Conservation (phyloP, 768 basidiomycete genomes). For the Leccinum fibrillosum region DNA sequence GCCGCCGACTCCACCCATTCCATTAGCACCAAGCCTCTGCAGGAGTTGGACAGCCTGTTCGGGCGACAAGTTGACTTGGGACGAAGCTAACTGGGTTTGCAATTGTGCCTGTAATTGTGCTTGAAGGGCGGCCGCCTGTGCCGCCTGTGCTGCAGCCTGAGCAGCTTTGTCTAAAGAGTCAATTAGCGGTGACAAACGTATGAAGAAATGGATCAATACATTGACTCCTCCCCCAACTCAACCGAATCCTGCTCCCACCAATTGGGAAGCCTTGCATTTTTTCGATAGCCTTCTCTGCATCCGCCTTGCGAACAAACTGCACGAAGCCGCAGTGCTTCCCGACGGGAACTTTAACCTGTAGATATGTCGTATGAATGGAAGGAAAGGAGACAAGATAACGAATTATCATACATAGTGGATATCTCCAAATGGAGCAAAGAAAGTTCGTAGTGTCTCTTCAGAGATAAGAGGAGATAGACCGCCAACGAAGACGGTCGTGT, state of each 20-base stretch:
- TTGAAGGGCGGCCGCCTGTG: constrained; percentile 72
- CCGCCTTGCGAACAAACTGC: constrained; percentile 88
- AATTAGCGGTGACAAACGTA: constrained; percentile 3
- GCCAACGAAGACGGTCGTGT: constrained; percentile 94
- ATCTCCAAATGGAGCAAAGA: constrained; percentile 90
- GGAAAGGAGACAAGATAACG: not conserved
- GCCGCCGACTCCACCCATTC: constrained; percentile 29
- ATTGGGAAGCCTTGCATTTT: constrained; percentile 97
- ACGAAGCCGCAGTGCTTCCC: constrained; percentile 97
- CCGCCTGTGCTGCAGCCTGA: constrained; percentile 82
- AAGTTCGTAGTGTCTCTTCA: constrained; percentile 87
- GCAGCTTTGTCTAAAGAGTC: constrained; percentile 73
- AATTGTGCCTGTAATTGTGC: constrained; percentile 38
- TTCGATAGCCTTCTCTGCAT: constrained; percentile 90
- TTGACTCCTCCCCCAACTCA: constrained; percentile 94
- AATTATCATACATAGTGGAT: constrained; percentile 75
- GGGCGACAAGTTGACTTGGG: constrained; percentile 40
- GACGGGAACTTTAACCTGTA: constrained; percentile 91
- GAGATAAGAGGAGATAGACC: constrained; percentile 85
- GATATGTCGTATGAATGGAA: constrained; percentile 5
- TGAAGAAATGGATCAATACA: constrained; percentile 40
- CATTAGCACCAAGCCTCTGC: constrained; percentile 50
- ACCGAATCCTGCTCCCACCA: constrained; percentile 84
- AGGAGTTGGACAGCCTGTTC: constrained; percentile 64
- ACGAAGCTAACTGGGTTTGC: constrained; percentile 30